Percentiles rank a stretch among this genome's conserved stretches.
Evolutionary conservation across 495 filamentous ascomycete genomes (phyloP).

Genomic region (Acidomyces sp.): DNA sequence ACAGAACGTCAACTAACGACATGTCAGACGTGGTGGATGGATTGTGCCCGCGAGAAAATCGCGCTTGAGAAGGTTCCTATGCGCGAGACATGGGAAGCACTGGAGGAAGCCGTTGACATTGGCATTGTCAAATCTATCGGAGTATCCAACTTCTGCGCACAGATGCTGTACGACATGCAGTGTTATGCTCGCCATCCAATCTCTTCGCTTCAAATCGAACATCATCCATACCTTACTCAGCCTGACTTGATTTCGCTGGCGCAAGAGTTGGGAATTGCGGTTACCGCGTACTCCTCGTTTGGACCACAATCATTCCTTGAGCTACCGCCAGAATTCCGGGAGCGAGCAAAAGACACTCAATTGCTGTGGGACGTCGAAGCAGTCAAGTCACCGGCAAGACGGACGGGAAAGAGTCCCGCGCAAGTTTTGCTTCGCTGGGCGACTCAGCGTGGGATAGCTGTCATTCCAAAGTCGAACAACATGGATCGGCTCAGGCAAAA

Average conservation of each 20-base stretch:
- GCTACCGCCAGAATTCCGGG: constrained; percentile 45
- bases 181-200: constrained; percentile 66
- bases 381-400: constrained; percentile 47
- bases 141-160: constrained; percentile 72
- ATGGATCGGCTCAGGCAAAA: constrained; percentile 46
- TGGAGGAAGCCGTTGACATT: constrained; percentile 61
- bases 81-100: constrained; percentile 73
- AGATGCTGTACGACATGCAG: constrained; percentile 70
- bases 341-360: constrained; percentile 47
- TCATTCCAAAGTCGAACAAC: constrained; percentile 77
- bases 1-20: background rate
- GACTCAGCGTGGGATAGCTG: constrained; percentile 75
- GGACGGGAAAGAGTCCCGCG: constrained; percentile 34
- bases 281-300: constrained; percentile 84
- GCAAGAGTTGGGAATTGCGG: constrained; percentile 55
- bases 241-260: constrained; percentile 55
- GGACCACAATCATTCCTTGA: constrained; percentile 72
- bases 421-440: constrained; percentile 83
- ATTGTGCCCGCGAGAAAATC: background rate
- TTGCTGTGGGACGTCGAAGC: constrained; percentile 51
- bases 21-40: background rate
- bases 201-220: constrained; percentile 81
- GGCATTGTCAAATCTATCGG: constrained; percentile 66
- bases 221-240: constrained; percentile 90
- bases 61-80: constrained; percentile 22